Percentiles rank a stretch among this genome's conserved stretches.
Evolutionary conservation across 1,139 yeast species (phyloP).

Genomic region (Pneumocystis wakefieldiae): DNA sequence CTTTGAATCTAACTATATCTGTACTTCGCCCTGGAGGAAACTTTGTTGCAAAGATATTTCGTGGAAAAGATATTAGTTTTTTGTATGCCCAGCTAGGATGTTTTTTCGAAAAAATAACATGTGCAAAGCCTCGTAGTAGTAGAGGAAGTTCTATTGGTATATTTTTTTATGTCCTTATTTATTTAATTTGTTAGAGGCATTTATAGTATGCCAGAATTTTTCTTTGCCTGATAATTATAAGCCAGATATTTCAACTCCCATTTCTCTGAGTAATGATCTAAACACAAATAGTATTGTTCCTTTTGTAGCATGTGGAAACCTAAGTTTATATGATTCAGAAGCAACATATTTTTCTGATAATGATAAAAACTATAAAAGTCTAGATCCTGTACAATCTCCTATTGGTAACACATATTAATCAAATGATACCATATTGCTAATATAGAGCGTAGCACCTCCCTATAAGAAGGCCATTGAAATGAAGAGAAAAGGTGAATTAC

Average conservation of each 20-base stretch:
- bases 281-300: neutral
- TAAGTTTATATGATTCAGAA: neutral
- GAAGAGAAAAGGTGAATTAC: neutral
- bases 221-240: slow-evolving; percentile 32
- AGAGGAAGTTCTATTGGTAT: slow-evolving; percentile 55
- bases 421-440: neutral
- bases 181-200: slow-evolving; percentile 48
- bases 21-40: slow-evolving; percentile 76
- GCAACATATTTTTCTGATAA: neutral
- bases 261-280: neutral
- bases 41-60: slow-evolving; percentile 87
- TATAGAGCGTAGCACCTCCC: neutral
- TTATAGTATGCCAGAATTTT: slow-evolving; percentile 81
- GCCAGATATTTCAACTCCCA: slow-evolving; percentile 10
- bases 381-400: neutral
- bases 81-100: slow-evolving; percentile 77
- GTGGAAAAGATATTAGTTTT: slow-evolving; percentile 89
- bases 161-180: neutral
- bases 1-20: slow-evolving; percentile 80
- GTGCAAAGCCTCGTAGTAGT: slow-evolving; percentile 92
- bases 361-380: neutral
- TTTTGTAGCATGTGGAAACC: neutral
- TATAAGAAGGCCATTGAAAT: neutral
- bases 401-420: neutral
- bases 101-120: slow-evolving; percentile 68